Evolutionary conservation across 2,329 filamentous ascomycete species (phyloP), one percentile per base, ranked within the genome.

Genomic region (Ceratocystis lukuohia): DNA sequence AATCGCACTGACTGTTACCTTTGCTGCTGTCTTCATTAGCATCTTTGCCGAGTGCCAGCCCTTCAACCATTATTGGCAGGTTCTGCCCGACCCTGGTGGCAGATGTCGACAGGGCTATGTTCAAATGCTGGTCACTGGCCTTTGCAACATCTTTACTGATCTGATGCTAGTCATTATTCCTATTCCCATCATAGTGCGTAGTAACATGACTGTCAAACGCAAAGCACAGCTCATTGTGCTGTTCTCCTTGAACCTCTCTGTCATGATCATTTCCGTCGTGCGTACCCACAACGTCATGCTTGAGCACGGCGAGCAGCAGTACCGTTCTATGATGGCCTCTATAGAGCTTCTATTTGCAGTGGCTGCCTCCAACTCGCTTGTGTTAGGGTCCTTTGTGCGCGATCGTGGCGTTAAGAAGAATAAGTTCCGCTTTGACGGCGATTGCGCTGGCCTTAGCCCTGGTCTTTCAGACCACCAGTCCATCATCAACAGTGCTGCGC

Each of bases 291-390:
- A 87, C 56, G 89, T 95, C 68, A 87, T 97, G 64, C 72, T 79
- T 2, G 79, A 82, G 61, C 77, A 85, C 68, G 91, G 91, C 2
- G 80, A 83, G 33, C 94, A 97, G 74, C 91, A 94, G 72, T 91
- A 88, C 70, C 88, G 94, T 57, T 95, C 93, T 0, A 83, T 97
- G 1, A 81, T 95, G 70, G 94, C 94, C 3, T 96, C 92, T 0
- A 81, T 95, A 20, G 94, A 99, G 73, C 88, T 97, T 6, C 80
- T 97, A 0, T 92, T 93, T 63, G 92, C 94, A 4, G 89, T 92
- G 0, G 85, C 86, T 0, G 88, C 95, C 0, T 89, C 93, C 12
- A 99, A 97, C 73, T 87, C 88, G 2, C 81, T 99, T 22, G 89
- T 96, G 0, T 83, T 99, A 2, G 93, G 93, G 12, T 96, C 92